Evolutionary conservation across 495 filamentous ascomycete genomes (phyloP), one percentile per base, ranked within the genome.

Genomic region (Chaetomium fimeti): DNA sequence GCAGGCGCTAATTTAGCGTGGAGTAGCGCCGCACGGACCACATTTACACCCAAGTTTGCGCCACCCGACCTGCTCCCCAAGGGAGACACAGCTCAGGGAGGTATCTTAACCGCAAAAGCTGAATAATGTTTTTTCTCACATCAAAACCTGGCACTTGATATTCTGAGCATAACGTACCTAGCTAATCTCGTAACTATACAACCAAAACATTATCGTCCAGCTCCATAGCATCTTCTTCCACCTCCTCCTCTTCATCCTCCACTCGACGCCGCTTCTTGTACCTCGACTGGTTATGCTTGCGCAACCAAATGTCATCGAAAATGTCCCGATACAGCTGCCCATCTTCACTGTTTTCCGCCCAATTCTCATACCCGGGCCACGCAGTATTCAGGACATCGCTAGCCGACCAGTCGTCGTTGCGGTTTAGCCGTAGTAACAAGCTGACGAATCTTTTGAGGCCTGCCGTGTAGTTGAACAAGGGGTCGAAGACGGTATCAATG

Each of bases 261-360:
- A 38, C 61, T 24, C 25, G 16, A 22, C 29, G 28, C 28, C 53
- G 53, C 42, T 42, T 53, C 57, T 43, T 59, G 22, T 61, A 43
- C 47, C 49, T 62, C 53, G 36, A 12, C 27, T 25, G 51, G 45
- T 74, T 74, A 13, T 63, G 25, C 67, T 61, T 54, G 48, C 71
- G 57, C 13, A 63, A 61, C 61, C 47, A 48, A 12, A 71, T 66
- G 42, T 75, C 73, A 18, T 79, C 75, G 38, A 59, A 68, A 13
- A 70, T 40, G 63, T 77, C 76, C 16, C 64, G 57, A 54, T 68
- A 70, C 13, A 67, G 11, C 20, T 18, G 24, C 0, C 75, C 78
- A 27, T 77, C 73, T 0, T 47, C 52, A 0, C 66, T 77, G 3
- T 42, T 56, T 0, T 60, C 49, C 28, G 65, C 65, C 76, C 77